Percentiles rank a stretch among this genome's conserved stretches.
Evolutionary conservation across 2,329 filamentous ascomycete species (phyloP).

Genomic region (Arthroderma sp.): DNA sequence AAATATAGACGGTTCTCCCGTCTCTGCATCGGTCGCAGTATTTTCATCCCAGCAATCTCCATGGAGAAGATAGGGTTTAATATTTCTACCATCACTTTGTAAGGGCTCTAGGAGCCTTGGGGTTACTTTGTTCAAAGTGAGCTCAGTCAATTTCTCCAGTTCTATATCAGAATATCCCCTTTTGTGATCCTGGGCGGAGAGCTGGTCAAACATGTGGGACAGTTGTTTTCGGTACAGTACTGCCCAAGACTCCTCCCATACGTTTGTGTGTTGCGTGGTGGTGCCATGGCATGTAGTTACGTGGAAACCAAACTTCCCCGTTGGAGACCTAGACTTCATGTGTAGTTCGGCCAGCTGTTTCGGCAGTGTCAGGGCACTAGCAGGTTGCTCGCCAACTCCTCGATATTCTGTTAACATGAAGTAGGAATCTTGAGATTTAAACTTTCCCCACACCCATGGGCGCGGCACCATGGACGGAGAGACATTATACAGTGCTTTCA

Average conservation of each 20-base stretch:
- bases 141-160: constrained; percentile 4
- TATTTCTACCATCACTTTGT: constrained; percentile 17
- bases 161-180: constrained; percentile 1
- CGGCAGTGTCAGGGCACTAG: constrained; percentile 10
- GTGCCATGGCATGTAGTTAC: constrained; percentile 13
- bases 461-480: constrained; percentile 7
- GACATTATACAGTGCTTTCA: constrained; percentile 9
- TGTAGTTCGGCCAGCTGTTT: constrained; percentile 14
- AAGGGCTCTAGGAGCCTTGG: constrained; percentile 19
- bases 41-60: constrained; percentile 26
- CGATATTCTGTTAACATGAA: constrained; percentile 15
- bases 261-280: constrained; percentile 8
- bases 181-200: background rate
- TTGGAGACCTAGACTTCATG: constrained; percentile 12
- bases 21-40: constrained; percentile 16
- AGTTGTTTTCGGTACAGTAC: constrained; percentile 13
- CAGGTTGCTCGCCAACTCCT: constrained; percentile 11
- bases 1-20: constrained; percentile 19
- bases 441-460: constrained; percentile 11
- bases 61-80: constrained; percentile 22
- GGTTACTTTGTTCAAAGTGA: constrained; percentile 17
- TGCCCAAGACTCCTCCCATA: constrained; percentile 13
- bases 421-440: constrained; percentile 5
- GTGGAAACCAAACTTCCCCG: constrained; percentile 19
- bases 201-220: constrained; percentile 4